Percentiles rank a stretch among this genome's conserved stretches.
phyloP scores from a whole-genome alignment of 495 filamentous ascomycete genomes.

The Talaromyces adpressus region DNA sequence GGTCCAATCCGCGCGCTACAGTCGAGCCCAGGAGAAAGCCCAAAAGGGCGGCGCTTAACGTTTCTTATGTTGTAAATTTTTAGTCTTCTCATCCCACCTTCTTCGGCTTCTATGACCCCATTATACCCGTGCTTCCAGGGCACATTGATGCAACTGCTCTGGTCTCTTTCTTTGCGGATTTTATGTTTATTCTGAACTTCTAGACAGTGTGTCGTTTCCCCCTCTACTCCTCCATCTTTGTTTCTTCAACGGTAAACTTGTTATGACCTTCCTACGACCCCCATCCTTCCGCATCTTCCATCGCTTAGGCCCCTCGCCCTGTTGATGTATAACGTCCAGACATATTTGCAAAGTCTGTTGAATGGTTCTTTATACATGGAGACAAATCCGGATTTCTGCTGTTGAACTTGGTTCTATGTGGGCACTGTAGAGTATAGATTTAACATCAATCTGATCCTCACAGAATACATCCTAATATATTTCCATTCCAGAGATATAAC shows the following conservation, averaged over 20 bases:
- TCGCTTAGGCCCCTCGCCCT: neutral
- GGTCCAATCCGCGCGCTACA: constrained; percentile 76
- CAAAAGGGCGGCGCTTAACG: constrained; percentile 46
- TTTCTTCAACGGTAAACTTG: neutral
- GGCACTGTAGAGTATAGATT: constrained; percentile 4
- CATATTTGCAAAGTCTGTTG: neutral
- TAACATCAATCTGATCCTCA: neutral
- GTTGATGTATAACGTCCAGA: neutral
- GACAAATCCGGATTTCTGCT: neutral
- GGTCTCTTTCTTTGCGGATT: neutral
- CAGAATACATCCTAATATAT: no score
- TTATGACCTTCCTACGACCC: neutral
- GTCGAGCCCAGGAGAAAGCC: constrained; percentile 77
- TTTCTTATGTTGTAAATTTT: constrained; percentile 11
- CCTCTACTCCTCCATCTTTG: neutral
- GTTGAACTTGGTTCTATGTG: neutral
- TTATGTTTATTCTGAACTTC: neutral
- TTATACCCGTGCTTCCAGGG: constrained; percentile 8
- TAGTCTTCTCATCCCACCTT: neutral
- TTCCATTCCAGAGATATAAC: neutral
- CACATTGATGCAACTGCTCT: constrained; percentile 2
- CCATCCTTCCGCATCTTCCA: neutral
- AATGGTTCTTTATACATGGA: neutral
- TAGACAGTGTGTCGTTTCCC: neutral
- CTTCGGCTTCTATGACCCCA: constrained; percentile 5